These are phyloP conservation scores for Serpula lacrymans DNA, from an alignment of 768 basidiomycete genomes.

Conservation along the genomic window DNA sequence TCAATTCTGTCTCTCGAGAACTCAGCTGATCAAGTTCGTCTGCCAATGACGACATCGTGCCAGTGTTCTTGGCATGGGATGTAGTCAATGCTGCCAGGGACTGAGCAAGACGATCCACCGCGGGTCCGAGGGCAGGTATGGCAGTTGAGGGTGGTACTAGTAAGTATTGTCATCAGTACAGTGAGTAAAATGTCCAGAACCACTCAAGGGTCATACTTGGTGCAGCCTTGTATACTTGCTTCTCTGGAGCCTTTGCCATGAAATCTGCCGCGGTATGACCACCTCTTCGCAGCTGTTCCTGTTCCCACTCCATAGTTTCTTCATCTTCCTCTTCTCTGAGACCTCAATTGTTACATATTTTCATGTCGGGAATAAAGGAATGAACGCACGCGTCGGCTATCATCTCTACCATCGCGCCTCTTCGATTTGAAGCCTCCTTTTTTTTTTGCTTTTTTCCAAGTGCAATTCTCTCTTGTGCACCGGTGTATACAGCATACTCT, in stretches of 20 bases:
- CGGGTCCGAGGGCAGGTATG: slow-evolving; percentile 61
- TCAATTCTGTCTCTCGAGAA: slow-evolving; percentile 65
- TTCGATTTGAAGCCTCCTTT: slow-evolving; percentile 59
- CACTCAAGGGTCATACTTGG: slow-evolving; percentile 49
- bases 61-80: slow-evolving; percentile 64
- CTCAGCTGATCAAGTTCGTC: slow-evolving; percentile 66
- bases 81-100: slow-evolving; percentile 57
- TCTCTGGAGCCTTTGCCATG: slow-evolving; percentile 34
- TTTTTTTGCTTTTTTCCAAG: slow-evolving; percentile 81
- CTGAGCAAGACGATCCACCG: slow-evolving; percentile 58
- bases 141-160: slow-evolving; percentile 65
- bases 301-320: slow-evolving; percentile 83
- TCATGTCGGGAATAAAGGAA: not conserved
- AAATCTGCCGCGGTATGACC: slow-evolving; percentile 47
- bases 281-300: slow-evolving; percentile 75
- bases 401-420: slow-evolving; percentile 73
- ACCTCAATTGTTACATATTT: slow-evolving; percentile 6
- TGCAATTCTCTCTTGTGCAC: slow-evolving; percentile 82
- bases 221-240: slow-evolving; percentile 65
- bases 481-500: slow-evolving; percentile 89
- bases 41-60: slow-evolving; percentile 52
- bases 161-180: too few species aligned
- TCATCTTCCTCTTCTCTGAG: slow-evolving; percentile 77
- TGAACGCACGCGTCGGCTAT: slow-evolving; percentile 74
- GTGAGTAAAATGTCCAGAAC: slow-evolving; percentile 5